These are phyloP conservation scores for Penicillium lividum DNA, from an alignment of 495 filamentous ascomycete species.

Conservation along the genomic window DNA sequence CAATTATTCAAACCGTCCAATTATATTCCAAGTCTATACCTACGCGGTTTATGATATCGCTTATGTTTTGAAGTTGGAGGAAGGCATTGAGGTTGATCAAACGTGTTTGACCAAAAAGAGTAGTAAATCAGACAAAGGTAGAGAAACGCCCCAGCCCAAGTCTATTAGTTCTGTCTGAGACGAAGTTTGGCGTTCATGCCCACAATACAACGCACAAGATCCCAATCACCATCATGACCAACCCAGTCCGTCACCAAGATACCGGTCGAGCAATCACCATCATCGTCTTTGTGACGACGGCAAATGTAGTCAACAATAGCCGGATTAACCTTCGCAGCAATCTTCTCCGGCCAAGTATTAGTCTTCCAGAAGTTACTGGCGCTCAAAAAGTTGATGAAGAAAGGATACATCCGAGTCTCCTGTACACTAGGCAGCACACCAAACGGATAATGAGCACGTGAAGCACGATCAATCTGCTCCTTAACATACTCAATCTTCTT, in stretches of 20 bases:
- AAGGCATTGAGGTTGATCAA: background rate
- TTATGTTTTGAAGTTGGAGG: background rate
- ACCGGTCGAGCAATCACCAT: constrained; percentile 81
- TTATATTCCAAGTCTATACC: background rate
- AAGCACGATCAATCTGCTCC: constrained; percentile 74
- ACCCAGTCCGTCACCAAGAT: constrained; percentile 95
- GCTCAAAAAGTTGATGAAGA: constrained; percentile 89
- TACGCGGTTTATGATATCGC: background rate
- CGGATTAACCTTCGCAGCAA: constrained; percentile 93
- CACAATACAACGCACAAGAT: constrained; percentile 83
- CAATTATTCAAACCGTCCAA: background rate
- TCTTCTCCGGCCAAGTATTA: constrained; percentile 89
- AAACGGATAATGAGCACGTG: constrained; percentile 46
- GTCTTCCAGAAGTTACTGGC: constrained; percentile 92
- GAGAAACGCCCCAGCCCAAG: background rate
- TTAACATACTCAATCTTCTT: constrained; percentile 75
- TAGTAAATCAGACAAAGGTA: background rate
- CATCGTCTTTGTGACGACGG: constrained; percentile 57
- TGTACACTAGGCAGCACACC: constrained; percentile 32
- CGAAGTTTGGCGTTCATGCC: constrained; percentile 84
- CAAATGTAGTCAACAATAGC: constrained; percentile 80
- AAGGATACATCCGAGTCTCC: constrained; percentile 53
- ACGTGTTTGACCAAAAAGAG: background rate
- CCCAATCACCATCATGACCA: constrained; percentile 88
- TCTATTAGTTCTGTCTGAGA: constrained; percentile 39